Percentiles rank a stretch among this genome's conserved stretches.
Evolutionary conservation across 208 protist genomes (phyloP).

Genomic region (Wallacemonas collosoma): DNA sequence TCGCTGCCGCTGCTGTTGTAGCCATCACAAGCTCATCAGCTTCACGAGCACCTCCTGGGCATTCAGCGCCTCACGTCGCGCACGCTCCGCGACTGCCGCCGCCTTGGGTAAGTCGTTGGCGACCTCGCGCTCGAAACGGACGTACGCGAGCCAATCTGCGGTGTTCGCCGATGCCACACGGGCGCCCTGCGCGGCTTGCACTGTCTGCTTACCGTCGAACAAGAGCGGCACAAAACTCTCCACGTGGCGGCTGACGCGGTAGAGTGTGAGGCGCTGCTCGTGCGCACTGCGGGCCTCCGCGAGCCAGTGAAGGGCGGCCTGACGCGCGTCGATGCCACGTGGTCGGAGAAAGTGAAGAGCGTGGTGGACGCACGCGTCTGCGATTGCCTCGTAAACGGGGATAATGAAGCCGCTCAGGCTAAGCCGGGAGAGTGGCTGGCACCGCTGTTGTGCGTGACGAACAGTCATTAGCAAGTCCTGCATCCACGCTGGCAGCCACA

Average conservation of each 20-base stretch:
- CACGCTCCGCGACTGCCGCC: constrained; percentile 54
- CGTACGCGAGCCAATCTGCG: constrained; percentile 64
- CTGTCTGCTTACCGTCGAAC: constrained; percentile 27
- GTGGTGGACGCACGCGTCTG: constrained; percentile 14
- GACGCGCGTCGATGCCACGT: constrained; percentile 1
- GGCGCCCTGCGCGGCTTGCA: constrained; percentile 1
- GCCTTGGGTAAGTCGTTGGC: constrained; percentile 63
- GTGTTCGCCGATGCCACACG: constrained; percentile 31
- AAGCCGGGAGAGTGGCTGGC: constrained; percentile 57
- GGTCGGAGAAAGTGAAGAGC: not conserved
- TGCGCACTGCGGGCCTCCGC: constrained; percentile 58
- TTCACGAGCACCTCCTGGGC: constrained; percentile 66
- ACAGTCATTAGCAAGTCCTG: constrained; percentile 40
- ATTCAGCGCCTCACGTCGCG: constrained; percentile 43
- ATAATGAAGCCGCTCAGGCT: constrained; percentile 42
- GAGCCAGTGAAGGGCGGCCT: constrained; percentile 18
- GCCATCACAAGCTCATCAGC: constrained; percentile 30
- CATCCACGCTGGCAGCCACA: constrained; percentile 28
- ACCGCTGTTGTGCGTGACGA: constrained; percentile 31
- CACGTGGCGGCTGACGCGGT: constrained; percentile 43
- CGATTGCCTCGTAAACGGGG: constrained; percentile 63
- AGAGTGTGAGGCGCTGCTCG: constrained; percentile 58
- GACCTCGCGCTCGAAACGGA: constrained; percentile 69
- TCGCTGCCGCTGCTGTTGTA: not conserved
- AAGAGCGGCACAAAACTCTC: constrained; percentile 51